Conservation (phyloP, 371 early-diverging fungal species). For the Mortierella sp. region DNA sequence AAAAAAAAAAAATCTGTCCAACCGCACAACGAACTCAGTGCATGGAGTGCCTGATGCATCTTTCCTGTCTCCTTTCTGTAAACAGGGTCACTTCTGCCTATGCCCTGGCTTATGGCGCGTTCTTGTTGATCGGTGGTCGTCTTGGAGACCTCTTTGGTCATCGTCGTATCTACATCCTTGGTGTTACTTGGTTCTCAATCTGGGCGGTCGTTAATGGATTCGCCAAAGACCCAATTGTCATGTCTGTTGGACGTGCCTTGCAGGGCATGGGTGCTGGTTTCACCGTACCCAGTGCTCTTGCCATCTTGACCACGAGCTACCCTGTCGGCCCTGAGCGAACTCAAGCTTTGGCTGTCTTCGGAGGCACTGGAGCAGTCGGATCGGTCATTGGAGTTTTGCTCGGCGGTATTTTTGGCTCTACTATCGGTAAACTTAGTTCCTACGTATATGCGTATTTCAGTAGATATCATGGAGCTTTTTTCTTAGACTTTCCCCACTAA, state of each 20-base stretch:
- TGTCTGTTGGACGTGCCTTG: conserved; percentile 53
- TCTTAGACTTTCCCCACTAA: background rate
- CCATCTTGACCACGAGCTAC: conserved; percentile 34
- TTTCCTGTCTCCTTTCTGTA: no score
- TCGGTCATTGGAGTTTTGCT: conserved; percentile 48
- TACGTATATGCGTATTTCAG: no score
- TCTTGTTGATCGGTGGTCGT: no score
- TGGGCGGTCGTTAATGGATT: conserved; percentile 40
- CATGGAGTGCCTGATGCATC: no score
- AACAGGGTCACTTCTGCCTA: no score
- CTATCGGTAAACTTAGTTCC: conserved; percentile 11
- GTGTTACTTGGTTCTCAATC: conserved; percentile 42
- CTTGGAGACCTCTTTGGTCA: background rate
- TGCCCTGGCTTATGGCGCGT: no score
- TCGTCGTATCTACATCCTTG: conserved; percentile 27
- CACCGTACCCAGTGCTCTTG: conserved; percentile 56
- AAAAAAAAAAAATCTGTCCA: no score
- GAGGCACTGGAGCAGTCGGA: conserved; percentile 5
- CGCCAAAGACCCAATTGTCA: conserved; percentile 33
- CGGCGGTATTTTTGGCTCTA: conserved; percentile 40
- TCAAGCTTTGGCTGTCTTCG: conserved; percentile 12
- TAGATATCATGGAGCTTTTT: no score
- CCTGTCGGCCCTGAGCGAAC: conserved; percentile 16
- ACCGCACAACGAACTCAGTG: no score
- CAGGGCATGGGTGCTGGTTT: conserved; percentile 58